These are phyloP conservation scores for Marasmius fiardii DNA, from an alignment of 1,284 basidiomycete genomes.

Conservation along the genomic window DNA sequence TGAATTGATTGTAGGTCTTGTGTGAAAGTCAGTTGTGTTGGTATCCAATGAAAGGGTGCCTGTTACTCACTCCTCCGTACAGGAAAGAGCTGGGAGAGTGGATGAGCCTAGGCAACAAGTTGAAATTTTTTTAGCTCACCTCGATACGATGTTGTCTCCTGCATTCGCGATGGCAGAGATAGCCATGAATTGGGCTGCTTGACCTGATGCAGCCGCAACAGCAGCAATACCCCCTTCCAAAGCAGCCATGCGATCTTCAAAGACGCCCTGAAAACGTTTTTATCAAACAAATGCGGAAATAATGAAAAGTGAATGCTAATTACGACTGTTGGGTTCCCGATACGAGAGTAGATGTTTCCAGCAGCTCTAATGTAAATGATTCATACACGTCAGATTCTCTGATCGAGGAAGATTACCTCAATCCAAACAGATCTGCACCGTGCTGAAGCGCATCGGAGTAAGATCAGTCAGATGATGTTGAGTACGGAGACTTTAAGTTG, in stretches of 20 bases:
- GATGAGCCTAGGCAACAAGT: conserved; percentile 4
- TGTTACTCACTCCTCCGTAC: conserved; percentile 60
- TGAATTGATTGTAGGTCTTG: conserved; percentile 86
- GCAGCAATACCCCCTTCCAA: conserved; percentile 83
- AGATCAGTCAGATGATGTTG: not conserved
- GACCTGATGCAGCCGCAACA: conserved; percentile 77
- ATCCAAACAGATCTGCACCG: conserved; percentile 79
- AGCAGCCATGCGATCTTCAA: conserved; percentile 82
- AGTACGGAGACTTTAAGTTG: not conserved
- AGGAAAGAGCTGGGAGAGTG: conserved; percentile 46
- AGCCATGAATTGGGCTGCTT: conserved; percentile 81
- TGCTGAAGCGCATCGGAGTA: conserved; percentile 43
- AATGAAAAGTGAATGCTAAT: conserved; percentile 21
- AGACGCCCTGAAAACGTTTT: conserved; percentile 56
- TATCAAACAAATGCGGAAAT: not conserved
- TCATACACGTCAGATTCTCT: not conserved
- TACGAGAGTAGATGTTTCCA: conserved; percentile 77
- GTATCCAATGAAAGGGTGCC: not conserved
- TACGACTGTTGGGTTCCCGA: conserved; percentile 83
- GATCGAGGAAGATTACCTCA: conserved; percentile 40
- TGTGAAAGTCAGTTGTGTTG: not conserved
- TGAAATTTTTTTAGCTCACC: conserved; percentile 34
- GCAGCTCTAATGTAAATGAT: conserved; percentile 32
- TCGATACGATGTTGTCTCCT: conserved; percentile 84
- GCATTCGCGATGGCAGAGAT: conserved; percentile 59